phyloP scores from a whole-genome alignment of 2,329 filamentous ascomycete genomes.

The Colletotrichum spinosum region DNA sequence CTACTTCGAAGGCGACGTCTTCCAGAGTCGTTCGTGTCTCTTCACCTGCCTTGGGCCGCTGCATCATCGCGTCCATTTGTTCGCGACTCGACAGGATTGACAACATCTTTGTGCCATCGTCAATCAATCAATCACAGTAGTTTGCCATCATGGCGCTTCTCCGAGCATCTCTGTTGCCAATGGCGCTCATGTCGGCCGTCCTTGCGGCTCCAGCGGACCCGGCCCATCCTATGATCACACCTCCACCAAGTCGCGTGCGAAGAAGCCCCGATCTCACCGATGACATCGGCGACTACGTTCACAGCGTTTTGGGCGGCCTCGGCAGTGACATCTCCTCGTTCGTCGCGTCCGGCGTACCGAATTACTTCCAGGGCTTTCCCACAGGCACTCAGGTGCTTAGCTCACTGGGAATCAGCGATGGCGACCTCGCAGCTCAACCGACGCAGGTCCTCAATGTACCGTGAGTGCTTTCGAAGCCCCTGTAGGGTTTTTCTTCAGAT shows the following conservation, averaged over 20 bases:
- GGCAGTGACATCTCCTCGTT: constrained; percentile 69
- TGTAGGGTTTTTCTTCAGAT: background rate
- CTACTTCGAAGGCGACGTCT: background rate
- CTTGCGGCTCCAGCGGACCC: constrained; percentile 37
- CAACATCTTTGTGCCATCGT: background rate
- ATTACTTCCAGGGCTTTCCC: constrained; percentile 76
- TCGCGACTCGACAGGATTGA: background rate
- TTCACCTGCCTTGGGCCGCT: constrained; percentile 4
- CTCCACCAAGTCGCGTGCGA: constrained; percentile 34
- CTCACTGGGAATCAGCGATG: constrained; percentile 68
- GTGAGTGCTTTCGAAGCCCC: constrained; percentile 49
- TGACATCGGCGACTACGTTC: constrained; percentile 62
- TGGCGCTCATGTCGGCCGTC: constrained; percentile 34
- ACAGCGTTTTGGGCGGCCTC: constrained; percentile 61
- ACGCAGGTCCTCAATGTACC: constrained; percentile 79
- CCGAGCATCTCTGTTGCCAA: constrained; percentile 17
- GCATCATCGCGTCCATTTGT: background rate
- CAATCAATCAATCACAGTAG: background rate
- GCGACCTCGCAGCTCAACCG: constrained; percentile 70
- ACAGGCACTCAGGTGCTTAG: constrained; percentile 70
- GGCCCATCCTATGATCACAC: constrained; percentile 43
- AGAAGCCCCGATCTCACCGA: constrained; percentile 45
- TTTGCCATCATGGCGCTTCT: constrained; percentile 19
- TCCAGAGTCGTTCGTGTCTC: background rate
- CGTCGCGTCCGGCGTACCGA: constrained; percentile 72